These are phyloP conservation scores for Colletotrichum tropicicola DNA, from an alignment of 2,329 filamentous ascomycete species.

Conservation along the genomic window DNA sequence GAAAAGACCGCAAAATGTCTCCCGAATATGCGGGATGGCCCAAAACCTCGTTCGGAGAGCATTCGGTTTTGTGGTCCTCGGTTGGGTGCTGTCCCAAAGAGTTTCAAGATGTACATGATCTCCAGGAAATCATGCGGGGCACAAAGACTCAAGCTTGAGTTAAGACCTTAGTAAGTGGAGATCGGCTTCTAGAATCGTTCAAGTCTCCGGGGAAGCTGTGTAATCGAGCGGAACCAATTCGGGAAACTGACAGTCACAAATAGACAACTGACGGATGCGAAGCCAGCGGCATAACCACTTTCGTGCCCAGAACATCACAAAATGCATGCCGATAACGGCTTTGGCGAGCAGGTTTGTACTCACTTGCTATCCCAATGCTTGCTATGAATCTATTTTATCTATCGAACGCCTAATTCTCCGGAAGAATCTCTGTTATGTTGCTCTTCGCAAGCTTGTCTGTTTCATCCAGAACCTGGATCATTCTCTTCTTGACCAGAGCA, in stretches of 20 bases:
- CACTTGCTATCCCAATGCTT: background rate
- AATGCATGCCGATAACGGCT: too few relatives aligned
- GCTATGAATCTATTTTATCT: background rate
- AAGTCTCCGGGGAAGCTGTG: background rate
- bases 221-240: too few relatives aligned
- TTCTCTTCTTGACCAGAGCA: slow-evolving; percentile 27
- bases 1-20: background rate
- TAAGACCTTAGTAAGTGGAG: too few relatives aligned
- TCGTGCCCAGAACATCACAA: too few relatives aligned
- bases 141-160: background rate
- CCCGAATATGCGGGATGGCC: too few relatives aligned
- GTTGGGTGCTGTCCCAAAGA: background rate
- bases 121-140: background rate
- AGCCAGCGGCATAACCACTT: too few relatives aligned
- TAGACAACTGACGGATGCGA: too few relatives aligned
- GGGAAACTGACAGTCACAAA: too few relatives aligned
- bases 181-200: background rate
- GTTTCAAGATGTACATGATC: slow-evolving; percentile 6
- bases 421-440: slow-evolving; percentile 38
- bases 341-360: too few relatives aligned
- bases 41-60: too few relatives aligned
- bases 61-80: too few relatives aligned
- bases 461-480: slow-evolving; percentile 40
- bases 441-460: slow-evolving; percentile 37
- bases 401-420: slow-evolving; percentile 25